These are phyloP conservation scores for Agastache rugosa DNA, from an alignment of 257 asterid genomes.

Conservation along the genomic window DNA sequence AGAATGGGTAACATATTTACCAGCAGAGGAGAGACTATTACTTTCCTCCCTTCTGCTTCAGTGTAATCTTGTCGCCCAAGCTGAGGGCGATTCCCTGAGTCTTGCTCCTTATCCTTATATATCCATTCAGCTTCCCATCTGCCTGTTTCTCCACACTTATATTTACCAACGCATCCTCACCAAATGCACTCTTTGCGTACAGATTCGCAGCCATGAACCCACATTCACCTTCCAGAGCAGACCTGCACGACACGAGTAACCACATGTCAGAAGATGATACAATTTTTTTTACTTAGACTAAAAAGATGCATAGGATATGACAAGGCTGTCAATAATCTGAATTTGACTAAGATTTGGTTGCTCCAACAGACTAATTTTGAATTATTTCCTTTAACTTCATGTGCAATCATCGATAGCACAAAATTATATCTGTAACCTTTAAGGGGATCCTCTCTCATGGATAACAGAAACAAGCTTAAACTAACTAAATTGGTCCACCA, in stretches of 20 bases:
- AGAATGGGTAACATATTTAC: conserved; percentile 33
- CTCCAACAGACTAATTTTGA: too few species aligned
- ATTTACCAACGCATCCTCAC: conserved; percentile 96
- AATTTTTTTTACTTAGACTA: background rate
- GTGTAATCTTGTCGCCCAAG: conserved; percentile 96
- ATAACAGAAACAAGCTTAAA: conserved; percentile 10
- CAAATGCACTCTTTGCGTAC: conserved; percentile 95
- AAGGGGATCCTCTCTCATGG: background rate
- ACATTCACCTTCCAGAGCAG: conserved; percentile 93
- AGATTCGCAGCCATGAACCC: conserved; percentile 97
- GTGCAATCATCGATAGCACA: too few species aligned
- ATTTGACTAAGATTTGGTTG: too few species aligned
- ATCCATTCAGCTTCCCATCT: conserved; percentile 87
- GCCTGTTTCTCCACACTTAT: conserved; percentile 91
- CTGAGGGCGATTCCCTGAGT: conserved; percentile 99
- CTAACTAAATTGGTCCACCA: conserved; percentile 1
- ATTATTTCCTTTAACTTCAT: background rate
- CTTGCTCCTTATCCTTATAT: conserved; percentile 97
- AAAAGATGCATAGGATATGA: too few species aligned
- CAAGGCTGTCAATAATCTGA: too few species aligned
- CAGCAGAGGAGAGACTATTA: conserved; percentile 40
- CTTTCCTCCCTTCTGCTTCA: conserved; percentile 97
- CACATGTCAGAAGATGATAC: background rate
- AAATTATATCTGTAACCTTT: background rate
- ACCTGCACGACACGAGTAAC: conserved; percentile 45